phyloP scores from a whole-genome alignment of 2,329 filamentous ascomycete species.

The Cordyceps militaris region DNA sequence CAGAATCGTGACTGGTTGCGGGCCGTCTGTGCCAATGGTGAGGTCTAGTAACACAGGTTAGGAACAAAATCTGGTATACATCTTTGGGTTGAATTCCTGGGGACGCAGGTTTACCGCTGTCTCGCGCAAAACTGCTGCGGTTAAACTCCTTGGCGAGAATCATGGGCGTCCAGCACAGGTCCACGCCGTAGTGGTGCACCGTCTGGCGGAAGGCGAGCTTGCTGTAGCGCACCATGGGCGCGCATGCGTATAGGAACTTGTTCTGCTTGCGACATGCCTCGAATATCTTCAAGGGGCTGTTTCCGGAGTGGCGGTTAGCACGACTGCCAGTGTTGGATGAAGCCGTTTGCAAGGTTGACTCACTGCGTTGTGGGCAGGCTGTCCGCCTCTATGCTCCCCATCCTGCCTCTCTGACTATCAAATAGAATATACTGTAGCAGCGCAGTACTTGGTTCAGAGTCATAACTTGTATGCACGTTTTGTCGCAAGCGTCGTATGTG shows the following conservation, averaged over 20 bases:
- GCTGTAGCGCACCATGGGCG: constrained; percentile 63
- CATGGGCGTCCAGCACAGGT: constrained; percentile 68
- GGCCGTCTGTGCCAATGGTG: constrained; percentile 46
- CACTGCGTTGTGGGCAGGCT: constrained; percentile 12
- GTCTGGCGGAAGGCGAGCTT: constrained; percentile 65
- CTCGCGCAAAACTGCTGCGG: constrained; percentile 50
- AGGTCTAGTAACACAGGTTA: constrained; percentile 39
- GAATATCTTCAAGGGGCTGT: constrained; percentile 53
- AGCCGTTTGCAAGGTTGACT: not conserved
- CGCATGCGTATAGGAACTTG: constrained; percentile 50
- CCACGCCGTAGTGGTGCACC: constrained; percentile 55
- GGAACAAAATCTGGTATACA: too few species aligned
- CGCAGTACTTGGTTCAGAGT: too few species aligned
- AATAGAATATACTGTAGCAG: not conserved
- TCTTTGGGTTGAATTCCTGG: too few species aligned
- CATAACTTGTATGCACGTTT: not conserved
- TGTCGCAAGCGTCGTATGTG: not conserved
- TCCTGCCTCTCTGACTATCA: not conserved
- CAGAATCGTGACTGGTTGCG: constrained; percentile 54
- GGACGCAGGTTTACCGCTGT: too few species aligned
- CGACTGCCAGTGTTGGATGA: not conserved
- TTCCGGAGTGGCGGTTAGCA: not conserved
- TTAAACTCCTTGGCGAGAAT: constrained; percentile 64
- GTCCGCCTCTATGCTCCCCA: constrained; percentile 8
- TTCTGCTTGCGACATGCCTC: constrained; percentile 44